Evolutionary conservation across 306 rosid genomes (phyloP), one percentile per base, ranked within the genome.

Genomic region (Prunus persica): DNA sequence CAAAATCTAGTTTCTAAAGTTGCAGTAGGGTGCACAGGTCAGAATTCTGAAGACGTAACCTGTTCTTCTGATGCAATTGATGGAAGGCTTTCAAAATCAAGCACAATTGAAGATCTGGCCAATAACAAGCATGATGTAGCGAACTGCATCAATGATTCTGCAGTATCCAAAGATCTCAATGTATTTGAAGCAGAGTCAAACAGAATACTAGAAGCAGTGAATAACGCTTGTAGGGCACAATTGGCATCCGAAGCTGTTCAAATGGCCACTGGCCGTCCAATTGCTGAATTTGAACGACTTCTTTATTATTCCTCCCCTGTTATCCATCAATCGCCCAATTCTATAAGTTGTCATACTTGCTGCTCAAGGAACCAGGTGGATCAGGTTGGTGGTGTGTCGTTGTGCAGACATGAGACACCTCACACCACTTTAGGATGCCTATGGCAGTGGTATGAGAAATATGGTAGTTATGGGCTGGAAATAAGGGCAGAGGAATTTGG

Each of bases 401-500:
- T 88, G 58, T 87, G 93, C 80, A 80, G 81, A 77, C 91, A 91
- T 43, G 92, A 86, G 86, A 78, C 65, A 34, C 91, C 88, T 65
- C 67, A 89, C 50, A 22, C 87, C 77, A 75, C 96, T 70, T 82
- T 93, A 82, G 87, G 87, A 70, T 74, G 76, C 81, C 57, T 93
- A 68, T 93, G 98, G 98, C 84, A 87, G 80, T 91, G 98, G 98
- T 93, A 91, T 78, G 98, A 93, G 82, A 88, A 84, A 73, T 89
- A 82, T 65, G 95, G 97, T 64, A 85, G 91, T 86, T 91, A 91
- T 62, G 98, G 98, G n/a, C 78, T 93, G 82, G 91, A 91, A 81
- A 83, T 91, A 78, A 89, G 82, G 84, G 88, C 88, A 51, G 77
- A 79, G 70, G 93, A 87, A 69, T 54, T 45, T 78, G 89, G 70